Base-by-base conservation (phyloP, 2,329 filamentous ascomycete genomes). In the Xylaria sp. region DNA sequence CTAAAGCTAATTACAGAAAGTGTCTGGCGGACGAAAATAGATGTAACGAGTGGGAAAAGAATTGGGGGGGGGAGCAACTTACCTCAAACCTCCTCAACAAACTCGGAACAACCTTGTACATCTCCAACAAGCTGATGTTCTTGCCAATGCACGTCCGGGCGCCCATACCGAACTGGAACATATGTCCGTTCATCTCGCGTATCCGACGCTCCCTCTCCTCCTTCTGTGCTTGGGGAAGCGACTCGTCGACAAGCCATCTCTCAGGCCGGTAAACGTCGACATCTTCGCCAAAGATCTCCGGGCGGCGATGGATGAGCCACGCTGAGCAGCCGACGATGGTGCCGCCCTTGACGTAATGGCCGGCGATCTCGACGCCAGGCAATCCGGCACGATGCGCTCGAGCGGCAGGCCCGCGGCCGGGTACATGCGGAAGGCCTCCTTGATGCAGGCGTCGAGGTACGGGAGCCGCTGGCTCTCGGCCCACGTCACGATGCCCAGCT, bases 361-460 rank as follows among this genome's bases (percentile, higher is more conserved):
- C 89, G 0, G 83, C 82, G 55, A 92, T 88, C 45, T 88, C 84
- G 23, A 83, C 80, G 9, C 90, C 90, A 19, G 84, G 80, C 0
- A n/a, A n/a, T 81, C 76, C 0, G 91, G 91, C 0, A 92, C 89
- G 47, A 94, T 80, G 63, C 92, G 84, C 75, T 94, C 91, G 45
- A 94, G 80, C 0, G 89, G 87, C 4, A 94, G 78, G 0, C 90
- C 91, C 5, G 89, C 84, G 0, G 91, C 89, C 0, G 92, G 91
- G 73, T 94, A 90, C 69, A 92, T 73, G 12, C 91, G 86, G 78
- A 94, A 91, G 4, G 89, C 86, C 75, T 95, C 92, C 71, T 94
- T 91, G 70, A 94, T 83, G 58, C 87, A 88, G 3, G 91, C 91
- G 70, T 93, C 89, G 5, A 95, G 85, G 73, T 94, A 95, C 0